Evolutionary conservation across 2,329 filamentous ascomycete species (phyloP), one percentile per base, ranked within the genome.

Genomic region (Colletotrichum gloeosporioides): DNA sequence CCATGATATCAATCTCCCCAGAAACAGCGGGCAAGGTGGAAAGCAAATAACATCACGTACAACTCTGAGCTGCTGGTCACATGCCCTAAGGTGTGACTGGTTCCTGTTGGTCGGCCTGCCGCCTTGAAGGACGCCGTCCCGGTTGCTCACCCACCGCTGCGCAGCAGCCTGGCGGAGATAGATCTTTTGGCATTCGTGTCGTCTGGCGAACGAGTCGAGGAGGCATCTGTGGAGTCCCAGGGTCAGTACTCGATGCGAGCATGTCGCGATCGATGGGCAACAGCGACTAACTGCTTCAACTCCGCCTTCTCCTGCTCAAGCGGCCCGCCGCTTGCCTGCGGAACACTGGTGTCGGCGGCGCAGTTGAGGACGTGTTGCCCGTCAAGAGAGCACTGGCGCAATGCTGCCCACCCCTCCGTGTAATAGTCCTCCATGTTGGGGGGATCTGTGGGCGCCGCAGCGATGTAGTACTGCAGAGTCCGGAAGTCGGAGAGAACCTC

Each of bases 141-240:
- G 87, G 81, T 87, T 88, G 75, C 89, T 86, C 75, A 93, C 82
- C 91, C 92, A 93, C 79, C 88, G 85, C 82, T 92, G 90, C 44
- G 90, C 91, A 32, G 91, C 91, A 31, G 85, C 86, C 81, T 93
- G 92, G 39, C 91, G 88, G 74, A 92, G 85, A 79, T 90, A 92
- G 78, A 93, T 93, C 85, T 93, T 93, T 78, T 92, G 91, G 32
- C 86, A 91, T 80, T 93, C 90, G 82, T 93, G 92, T 68, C 92
- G 87, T 79, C 92, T 88, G 10, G 91, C 87, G 79, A 89, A 92
- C 27, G 91, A 90, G 79, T 93, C 92, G 55, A 93, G 86, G 65
- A 89, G 32, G 85, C 74, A 93, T 87, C 79, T 91, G 92, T 12
- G 2, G 6, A n/a, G 10, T 18, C 10, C 6, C 8, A 25, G 15